Evolutionary conservation across 2,329 filamentous ascomycete species (phyloP).

Genomic region (Aspergillus sp.): DNA sequence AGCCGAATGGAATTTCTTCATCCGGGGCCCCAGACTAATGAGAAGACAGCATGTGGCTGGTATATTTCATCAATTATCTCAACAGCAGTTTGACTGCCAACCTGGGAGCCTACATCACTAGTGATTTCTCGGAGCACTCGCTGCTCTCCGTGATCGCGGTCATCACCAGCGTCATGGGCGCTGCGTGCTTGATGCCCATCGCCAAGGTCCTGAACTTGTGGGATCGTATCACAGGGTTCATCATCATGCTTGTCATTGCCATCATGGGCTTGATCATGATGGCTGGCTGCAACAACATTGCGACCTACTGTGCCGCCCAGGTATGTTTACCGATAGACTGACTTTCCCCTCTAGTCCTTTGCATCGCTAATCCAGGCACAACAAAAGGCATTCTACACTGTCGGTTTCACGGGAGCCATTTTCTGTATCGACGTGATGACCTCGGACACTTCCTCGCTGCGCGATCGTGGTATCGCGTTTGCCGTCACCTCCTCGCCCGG

Average conservation of each 20-base stretch:
- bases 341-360: not conserved
- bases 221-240: constrained; percentile 59
- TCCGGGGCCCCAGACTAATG: not conserved
- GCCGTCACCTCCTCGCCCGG: constrained; percentile 60
- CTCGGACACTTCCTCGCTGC: constrained; percentile 60
- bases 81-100: constrained; percentile 39
- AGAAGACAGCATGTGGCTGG: constrained; percentile 40
- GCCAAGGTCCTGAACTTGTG: constrained; percentile 64
- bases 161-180: constrained; percentile 55
- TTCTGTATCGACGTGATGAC: constrained; percentile 60
- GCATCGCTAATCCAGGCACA: not conserved
- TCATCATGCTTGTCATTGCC: constrained; percentile 48
- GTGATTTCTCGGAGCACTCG: constrained; percentile 53
- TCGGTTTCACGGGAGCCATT: constrained; percentile 54
- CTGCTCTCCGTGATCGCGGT: constrained; percentile 55
- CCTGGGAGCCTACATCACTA: constrained; percentile 53
- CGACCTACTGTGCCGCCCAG: constrained; percentile 62
- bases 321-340: constrained; percentile 5
- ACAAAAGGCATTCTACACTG: constrained; percentile 54
- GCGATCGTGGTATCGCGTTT: constrained; percentile 59
- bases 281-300: constrained; percentile 60
- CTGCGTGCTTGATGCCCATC: constrained; percentile 58
- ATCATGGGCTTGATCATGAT: constrained; percentile 60
- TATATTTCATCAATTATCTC: constrained; percentile 44
- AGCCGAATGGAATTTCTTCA: not conserved